These are phyloP conservation scores for Ganoderma resinaceum DNA, from an alignment of 1,284 basidiomycete species.

Conservation along the genomic window DNA sequence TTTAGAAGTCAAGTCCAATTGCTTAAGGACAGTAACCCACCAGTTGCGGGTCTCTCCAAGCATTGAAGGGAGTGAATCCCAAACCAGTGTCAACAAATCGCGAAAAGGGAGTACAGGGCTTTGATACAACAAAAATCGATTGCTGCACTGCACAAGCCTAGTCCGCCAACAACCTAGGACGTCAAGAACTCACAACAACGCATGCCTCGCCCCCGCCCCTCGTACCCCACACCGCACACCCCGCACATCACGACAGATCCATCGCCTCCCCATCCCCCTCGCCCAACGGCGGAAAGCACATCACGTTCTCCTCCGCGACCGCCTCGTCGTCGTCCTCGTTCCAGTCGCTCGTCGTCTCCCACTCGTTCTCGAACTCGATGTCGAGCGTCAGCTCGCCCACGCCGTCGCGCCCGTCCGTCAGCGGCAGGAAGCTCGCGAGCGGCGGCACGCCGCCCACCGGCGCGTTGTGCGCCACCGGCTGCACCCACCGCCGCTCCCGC, in stretches of 20 bases:
- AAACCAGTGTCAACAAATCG: too few species aligned
- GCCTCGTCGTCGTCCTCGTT: constrained; percentile 88
- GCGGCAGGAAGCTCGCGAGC: constrained; percentile 64
- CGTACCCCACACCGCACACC: neutral
- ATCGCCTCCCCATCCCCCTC: constrained; percentile 55
- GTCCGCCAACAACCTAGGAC: neutral
- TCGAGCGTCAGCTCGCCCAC: constrained; percentile 69
- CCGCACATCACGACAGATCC: constrained; percentile 39
- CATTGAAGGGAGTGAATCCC: neutral
- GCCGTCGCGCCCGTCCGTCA: constrained; percentile 52
- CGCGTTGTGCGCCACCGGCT: constrained; percentile 67
- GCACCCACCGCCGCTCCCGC: constrained; percentile 92
- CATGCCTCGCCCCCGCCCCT: neutral
- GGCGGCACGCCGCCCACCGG: constrained; percentile 47
- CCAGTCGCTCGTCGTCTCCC: constrained; percentile 90
- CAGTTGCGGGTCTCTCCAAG: neutral
- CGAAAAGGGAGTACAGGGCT: neutral
- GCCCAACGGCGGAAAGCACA: constrained; percentile 60
- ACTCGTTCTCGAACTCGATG: constrained; percentile 92
- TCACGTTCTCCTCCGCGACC: constrained; percentile 67
- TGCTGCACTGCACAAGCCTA: neutral
- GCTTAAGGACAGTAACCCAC: neutral
- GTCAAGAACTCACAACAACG: neutral
- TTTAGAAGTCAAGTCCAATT: too few species aligned
- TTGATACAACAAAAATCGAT: neutral